Percentiles rank a stretch among this genome's conserved stretches.
phyloP scores from a whole-genome alignment of 148 eudicot species.

The Persicaria maculosa region DNA sequence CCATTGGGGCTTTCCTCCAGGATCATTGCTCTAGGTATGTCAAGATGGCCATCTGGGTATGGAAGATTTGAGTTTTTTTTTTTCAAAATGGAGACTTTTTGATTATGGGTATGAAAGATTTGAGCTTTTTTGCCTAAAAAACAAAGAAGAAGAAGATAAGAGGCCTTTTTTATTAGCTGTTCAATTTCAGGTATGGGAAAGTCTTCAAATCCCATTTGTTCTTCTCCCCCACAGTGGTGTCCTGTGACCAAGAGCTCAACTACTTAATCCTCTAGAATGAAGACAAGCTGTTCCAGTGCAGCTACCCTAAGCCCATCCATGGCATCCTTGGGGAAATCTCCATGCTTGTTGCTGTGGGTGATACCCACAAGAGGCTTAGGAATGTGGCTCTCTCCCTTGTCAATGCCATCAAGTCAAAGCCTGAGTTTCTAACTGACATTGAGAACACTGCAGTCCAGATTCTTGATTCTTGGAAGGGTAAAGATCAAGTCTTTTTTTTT shows the following conservation, averaged over 20 bases:
- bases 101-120: neutral
- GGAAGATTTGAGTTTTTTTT: neutral
- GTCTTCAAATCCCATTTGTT: conserved; percentile 63
- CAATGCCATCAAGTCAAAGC: conserved; percentile 43
- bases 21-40: conserved; percentile 53
- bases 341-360: conserved; percentile 54
- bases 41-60: neutral
- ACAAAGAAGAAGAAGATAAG: neutral
- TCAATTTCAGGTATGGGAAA: conserved; percentile 48
- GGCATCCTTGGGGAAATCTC: conserved; percentile 49
- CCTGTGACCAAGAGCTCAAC: conserved; percentile 61
- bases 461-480: conserved; percentile 48
- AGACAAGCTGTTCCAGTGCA: conserved; percentile 47
- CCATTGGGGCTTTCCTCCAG: conserved; percentile 43
- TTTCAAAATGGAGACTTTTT: neutral
- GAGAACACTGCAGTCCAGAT: conserved; percentile 32
- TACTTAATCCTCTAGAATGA: conserved; percentile 59
- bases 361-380: conserved; percentile 54
- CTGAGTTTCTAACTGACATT: conserved; percentile 38
- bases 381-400: conserved; percentile 54
- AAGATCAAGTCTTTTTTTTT: conserved; percentile 37
- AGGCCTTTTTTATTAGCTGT: neutral
- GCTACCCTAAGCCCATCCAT: conserved; percentile 63
- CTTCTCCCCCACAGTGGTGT: conserved; percentile 56
- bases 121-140: neutral